phyloP scores from a whole-genome alignment of 2,329 filamentous ascomycete genomes.

The Alternaria hordeiaustralica region DNA sequence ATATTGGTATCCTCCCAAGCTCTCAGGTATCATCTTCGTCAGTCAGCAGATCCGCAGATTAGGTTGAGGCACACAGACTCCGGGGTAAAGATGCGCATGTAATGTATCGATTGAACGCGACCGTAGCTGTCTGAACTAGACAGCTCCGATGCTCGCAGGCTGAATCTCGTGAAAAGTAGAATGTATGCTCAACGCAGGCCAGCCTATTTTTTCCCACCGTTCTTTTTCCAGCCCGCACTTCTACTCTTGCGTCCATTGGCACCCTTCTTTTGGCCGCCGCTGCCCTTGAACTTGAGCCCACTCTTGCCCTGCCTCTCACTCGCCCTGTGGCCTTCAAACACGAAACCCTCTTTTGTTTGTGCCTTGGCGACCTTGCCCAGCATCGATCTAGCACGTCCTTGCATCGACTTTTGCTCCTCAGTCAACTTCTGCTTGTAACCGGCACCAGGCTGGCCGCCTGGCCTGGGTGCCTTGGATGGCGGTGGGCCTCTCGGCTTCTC shows the following conservation, averaged over 20 bases:
- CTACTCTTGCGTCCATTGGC: constrained; percentile 53
- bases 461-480: constrained; percentile 24
- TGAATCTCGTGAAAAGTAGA: neutral
- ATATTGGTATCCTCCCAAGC: neutral
- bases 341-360: constrained; percentile 70
- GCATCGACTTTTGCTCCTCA: constrained; percentile 71
- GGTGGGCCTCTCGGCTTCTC: constrained; percentile 37
- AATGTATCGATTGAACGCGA: neutral
- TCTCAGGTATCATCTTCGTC: neutral
- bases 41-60: neutral
- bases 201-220: constrained; percentile 40
- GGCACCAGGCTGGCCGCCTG: constrained; percentile 52
- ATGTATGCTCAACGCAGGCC: neutral
- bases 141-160: neutral
- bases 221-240: constrained; percentile 55
- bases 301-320: constrained; percentile 69
- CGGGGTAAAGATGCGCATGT: neutral
- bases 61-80: neutral
- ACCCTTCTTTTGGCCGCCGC: constrained; percentile 50
- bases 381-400: constrained; percentile 76
- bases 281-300: constrained; percentile 63
- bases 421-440: constrained; percentile 74
- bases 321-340: constrained; percentile 83
- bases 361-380: constrained; percentile 72
- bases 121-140: neutral